Evolutionary conservation across 768 basidiomycete species (phyloP), one percentile per base, ranked within the genome.

Genomic region (Hericium rajendrae): DNA sequence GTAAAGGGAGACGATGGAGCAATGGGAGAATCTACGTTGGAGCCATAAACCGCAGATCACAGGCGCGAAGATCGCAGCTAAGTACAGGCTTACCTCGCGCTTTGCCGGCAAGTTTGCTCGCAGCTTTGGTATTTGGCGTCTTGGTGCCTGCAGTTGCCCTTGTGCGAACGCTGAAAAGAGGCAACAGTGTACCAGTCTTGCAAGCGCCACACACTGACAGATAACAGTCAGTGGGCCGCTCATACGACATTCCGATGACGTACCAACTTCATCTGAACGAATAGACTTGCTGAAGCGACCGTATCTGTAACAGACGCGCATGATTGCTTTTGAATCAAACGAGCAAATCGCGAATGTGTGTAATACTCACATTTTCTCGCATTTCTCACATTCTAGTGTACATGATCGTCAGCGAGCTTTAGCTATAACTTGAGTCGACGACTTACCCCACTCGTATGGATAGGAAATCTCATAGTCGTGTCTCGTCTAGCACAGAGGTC

Each of bases 381-480:
- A 90, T 46, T 78, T 71, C 38, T 76, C 70, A 62, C 88, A 90
- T 68, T 81, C 87, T 88, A 43, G 55, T 38, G 54, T 48, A 39
- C 60, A 39, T 9, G 49, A 6, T 16, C 28, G 24, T 37, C 18
- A 48, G 51, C 40, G 39, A 6, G 8, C 49, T 26, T 22, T 58
- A 59, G 38, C 55, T 58, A 11, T 15, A 48, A 18, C 28, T 24
- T 56, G 16, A 57, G 20, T n/a, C 18, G 16, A 57, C 15, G 37
- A 72, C 84, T 69, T 61, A 88, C 88, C 74, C 88, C 88, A 91
- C 65, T 84, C 73, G 62, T 74, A 91, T 20, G 81, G 80, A 71
- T 87, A 83, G 20, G 74, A 75, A 59, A 91, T 90, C 57, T 88
- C 85, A 64, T 91, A 91, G 67, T 81, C 74, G 59, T 91, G 88